Evolutionary conservation across 345 rosid species (phyloP).

Genomic region (Punica granatum): DNA sequence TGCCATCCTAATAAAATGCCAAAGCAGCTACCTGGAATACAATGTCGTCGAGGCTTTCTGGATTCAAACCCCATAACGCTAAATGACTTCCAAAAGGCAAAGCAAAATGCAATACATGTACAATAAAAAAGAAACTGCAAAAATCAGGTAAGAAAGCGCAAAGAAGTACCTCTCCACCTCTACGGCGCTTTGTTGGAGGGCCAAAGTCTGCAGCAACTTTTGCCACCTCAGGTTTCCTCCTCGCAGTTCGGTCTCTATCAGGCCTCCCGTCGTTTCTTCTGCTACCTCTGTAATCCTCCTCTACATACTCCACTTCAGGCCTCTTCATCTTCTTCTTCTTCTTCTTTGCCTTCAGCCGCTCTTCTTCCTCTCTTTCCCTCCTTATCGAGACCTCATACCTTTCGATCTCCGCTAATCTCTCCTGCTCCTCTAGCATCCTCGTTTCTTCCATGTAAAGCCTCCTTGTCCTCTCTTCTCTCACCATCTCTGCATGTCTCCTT

Average conservation of each 20-base stretch:
- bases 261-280: conserved; percentile 53
- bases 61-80: too few species aligned
- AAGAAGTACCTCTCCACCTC: conserved; percentile 78
- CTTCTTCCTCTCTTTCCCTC: conserved; percentile 84
- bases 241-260: conserved; percentile 62
- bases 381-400: conserved; percentile 65
- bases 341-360: conserved; percentile 62
- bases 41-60: too few species aligned
- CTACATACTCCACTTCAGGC: conserved; percentile 53
- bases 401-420: conserved; percentile 55
- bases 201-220: conserved; percentile 40
- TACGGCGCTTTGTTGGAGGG: conserved; percentile 74
- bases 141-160: conserved; percentile 4
- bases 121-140: neutral
- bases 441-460: conserved; percentile 30
- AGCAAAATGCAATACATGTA: neutral
- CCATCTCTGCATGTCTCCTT: conserved; percentile 45
- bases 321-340: conserved; percentile 71
- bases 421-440: conserved; percentile 54
- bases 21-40: too few species aligned
- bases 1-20: too few species aligned
- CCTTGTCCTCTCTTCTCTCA: conserved; percentile 43
- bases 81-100: neutral
- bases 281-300: conserved; percentile 40
- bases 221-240: conserved; percentile 52